phyloP scores from a whole-genome alignment of 2,329 filamentous ascomycete species.

The Colletotrichum eremochloae region DNA sequence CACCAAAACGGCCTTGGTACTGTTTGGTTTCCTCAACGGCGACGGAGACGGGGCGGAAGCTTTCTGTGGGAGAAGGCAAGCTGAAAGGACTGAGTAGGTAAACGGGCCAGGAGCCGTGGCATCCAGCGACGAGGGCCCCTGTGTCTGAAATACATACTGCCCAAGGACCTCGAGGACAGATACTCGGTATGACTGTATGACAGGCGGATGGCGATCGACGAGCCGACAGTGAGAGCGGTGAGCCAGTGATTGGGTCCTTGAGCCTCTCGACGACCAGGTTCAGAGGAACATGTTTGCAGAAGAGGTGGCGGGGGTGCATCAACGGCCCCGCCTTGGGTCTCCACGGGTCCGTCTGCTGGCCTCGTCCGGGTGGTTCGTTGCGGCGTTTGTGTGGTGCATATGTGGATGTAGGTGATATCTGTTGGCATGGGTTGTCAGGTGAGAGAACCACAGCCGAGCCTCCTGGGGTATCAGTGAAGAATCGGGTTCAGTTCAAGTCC shows the following conservation, averaged over 20 bases:
- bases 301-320: constrained; percentile 30
- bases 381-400: background rate
- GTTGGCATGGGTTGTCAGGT: constrained; percentile 33
- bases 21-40: constrained; percentile 35
- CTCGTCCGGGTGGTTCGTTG: constrained; percentile 13
- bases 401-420: constrained; percentile 17
- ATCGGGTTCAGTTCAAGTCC: background rate
- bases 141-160: background rate
- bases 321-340: constrained; percentile 26
- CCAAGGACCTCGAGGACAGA: background rate
- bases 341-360: constrained; percentile 28
- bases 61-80: background rate
- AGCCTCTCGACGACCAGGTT: constrained; percentile 4
- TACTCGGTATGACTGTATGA: background rate
- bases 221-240: constrained; percentile 28
- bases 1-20: constrained; percentile 30
- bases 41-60: background rate
- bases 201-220: constrained; percentile 7
- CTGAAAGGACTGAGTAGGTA: background rate
- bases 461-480: constrained; percentile 18
- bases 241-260: constrained; percentile 21
- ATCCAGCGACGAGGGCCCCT: background rate
- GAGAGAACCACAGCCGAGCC: constrained; percentile 17
- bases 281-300: constrained; percentile 18
- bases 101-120: background rate